Base-by-base conservation (phyloP, 1,284 basidiomycete species). In the Sutorius eximius region DNA sequence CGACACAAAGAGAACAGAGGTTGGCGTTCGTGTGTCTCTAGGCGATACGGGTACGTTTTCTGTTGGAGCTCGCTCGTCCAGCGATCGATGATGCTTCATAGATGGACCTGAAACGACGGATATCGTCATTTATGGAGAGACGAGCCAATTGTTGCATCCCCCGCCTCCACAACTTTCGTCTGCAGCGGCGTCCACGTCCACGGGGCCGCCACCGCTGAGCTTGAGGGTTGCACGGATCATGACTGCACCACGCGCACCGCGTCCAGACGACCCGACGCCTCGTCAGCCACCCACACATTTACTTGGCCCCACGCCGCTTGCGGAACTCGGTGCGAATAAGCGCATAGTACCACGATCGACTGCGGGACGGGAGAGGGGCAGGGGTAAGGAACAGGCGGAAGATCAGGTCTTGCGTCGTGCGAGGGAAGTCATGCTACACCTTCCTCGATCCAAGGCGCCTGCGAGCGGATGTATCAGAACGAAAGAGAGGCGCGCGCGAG, bases 231-330 rank as follows among this genome's bases (percentile, higher is more conserved):
- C 83, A 0, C 81, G 85, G 22, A 77, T 89, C 54, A 73, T 77
- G 9, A 71, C 77, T 24, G 73, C 71, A 0, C 75, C 63, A 33
- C 72, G 58, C 18, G 69, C 58, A 2, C 87, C 88, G 3, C 77
- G 89, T 30, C 88, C 89, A 0, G 88, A 91, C 59, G 89, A 91
- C 57, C 88, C 86, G 0, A 88, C 83, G 2, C 88, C 87, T 9
- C 85, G 89, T 18, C 76, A 78, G 40, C 85, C 86, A 0, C 84
- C 85, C 3, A 57, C 62, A 16, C 61, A 62, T 18, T 67, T 56
- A 61, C 74, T 65, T 41, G 56, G 53, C 18, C 63, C 61, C n/a
- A 63, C 63, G 36, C 68, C 52, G 4, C n/a, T 50, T n/a, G 13
- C 53, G 7, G 58, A 57, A 44, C 60, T 62, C 33, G 66, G 59